Conservation (phyloP, 2,329 filamentous ascomycete genomes). For the Pyrenophora tritici-repentis region DNA sequence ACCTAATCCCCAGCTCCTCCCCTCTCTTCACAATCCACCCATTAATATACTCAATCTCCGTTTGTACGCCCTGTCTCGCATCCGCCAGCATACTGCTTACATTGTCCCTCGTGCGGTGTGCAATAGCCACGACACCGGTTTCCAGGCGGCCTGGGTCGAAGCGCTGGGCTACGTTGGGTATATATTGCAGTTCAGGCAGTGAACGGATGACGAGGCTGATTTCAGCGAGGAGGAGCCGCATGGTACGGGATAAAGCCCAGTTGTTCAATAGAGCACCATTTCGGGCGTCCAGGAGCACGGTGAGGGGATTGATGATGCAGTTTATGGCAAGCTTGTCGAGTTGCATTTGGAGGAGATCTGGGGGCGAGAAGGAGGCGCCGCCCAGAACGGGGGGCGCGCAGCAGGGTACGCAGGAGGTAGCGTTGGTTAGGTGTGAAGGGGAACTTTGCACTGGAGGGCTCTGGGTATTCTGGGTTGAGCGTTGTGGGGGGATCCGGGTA, state of each 20-base stretch:
- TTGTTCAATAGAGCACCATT: conserved; percentile 76
- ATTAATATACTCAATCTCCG: conserved; percentile 84
- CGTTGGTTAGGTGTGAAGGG: conserved; percentile 52
- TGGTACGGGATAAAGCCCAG: conserved; percentile 65
- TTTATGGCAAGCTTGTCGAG: conserved; percentile 78
- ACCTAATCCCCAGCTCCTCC: conserved; percentile 71
- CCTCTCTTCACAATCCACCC: conserved; percentile 83
- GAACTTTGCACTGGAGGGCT: conserved; percentile 26
- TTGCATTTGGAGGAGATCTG: conserved; percentile 71
- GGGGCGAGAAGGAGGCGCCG: conserved; percentile 62
- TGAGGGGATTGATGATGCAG: conserved; percentile 79
- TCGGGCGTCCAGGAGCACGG: conserved; percentile 74
- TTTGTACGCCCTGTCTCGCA: conserved; percentile 63
- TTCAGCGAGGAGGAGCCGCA: conserved; percentile 75
- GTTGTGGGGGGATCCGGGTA: conserved; percentile 16
- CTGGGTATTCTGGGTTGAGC: conserved; percentile 21
- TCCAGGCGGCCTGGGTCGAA: conserved; percentile 67
- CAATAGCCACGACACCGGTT: conserved; percentile 61
- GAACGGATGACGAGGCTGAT: conserved; percentile 71
- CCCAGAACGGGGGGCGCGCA: conserved; percentile 66
- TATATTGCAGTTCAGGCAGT: conserved; percentile 73
- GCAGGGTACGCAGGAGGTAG: conserved; percentile 69
- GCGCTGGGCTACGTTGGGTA: conserved; percentile 63
- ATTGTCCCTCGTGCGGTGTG: conserved; percentile 60
- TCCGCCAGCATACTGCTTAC: conserved; percentile 71